Conservation (phyloP, 345 rosid genomes). For the Citrus sp. region DNA sequence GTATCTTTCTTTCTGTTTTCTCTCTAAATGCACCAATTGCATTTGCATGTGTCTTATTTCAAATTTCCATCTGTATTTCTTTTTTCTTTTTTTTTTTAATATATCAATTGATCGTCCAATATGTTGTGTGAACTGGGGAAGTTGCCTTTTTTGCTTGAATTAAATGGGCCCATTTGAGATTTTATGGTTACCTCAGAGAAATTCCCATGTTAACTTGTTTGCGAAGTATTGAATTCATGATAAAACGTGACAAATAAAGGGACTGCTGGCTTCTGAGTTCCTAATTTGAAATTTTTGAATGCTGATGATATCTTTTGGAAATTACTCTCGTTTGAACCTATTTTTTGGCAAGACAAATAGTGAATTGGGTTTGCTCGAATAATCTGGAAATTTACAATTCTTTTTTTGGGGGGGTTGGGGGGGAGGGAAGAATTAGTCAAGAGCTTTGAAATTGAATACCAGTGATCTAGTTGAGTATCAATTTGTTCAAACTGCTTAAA, state of each 20-base stretch:
- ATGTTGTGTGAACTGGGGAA: not conserved
- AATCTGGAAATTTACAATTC: not conserved
- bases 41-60: not conserved
- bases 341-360: not conserved
- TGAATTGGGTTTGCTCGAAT: constrained; percentile 2
- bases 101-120: not conserved
- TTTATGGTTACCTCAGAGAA: not conserved
- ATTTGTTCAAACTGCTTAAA: not conserved
- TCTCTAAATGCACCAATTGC: not conserved
- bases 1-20: not conserved
- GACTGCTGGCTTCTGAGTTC: not conserved
- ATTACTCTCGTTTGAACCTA: not conserved
- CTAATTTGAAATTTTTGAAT: not conserved
- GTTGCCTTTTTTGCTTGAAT: not conserved
- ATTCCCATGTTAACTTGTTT: not conserved
- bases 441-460: not conserved
- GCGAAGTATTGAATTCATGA: not conserved
- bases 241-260: not conserved
- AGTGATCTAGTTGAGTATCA: not conserved
- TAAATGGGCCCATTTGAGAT: not conserved
- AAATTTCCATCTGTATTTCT: too few species aligned
- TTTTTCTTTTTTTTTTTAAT: not conserved
- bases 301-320: not conserved
- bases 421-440: not conserved
- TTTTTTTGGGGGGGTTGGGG: not conserved